These are phyloP conservation scores for Cinnamomum chago DNA, from an alignment of 164 flowering plant species.

Conservation along the genomic window DNA sequence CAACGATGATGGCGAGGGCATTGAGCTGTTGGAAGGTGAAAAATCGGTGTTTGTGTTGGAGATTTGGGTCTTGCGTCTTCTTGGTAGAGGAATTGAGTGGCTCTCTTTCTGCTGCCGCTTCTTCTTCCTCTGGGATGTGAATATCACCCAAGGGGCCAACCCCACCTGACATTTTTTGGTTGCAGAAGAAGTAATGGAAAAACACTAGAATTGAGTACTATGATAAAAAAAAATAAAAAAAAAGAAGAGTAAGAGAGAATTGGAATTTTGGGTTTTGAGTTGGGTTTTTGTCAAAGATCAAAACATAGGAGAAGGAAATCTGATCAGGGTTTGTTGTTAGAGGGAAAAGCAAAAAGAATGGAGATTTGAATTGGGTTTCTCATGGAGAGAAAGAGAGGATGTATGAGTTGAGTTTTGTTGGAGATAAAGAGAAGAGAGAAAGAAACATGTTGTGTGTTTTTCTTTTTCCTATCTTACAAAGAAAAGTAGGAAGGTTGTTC, in stretches of 20 bases:
- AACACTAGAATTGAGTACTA: neutral
- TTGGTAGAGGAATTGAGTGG: neutral
- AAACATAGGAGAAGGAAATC: neutral
- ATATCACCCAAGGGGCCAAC: constrained; percentile 49
- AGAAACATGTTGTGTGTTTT: neutral
- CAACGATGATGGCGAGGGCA: constrained; percentile 25
- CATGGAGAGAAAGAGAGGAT: neutral
- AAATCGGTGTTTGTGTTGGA: constrained; percentile 7
- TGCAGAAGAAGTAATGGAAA: neutral
- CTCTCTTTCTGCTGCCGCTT: neutral
- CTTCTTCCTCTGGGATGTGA: constrained; percentile 34
- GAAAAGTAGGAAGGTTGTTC: neutral
- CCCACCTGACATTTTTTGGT: constrained; percentile 53
- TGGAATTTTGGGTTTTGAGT: neutral
- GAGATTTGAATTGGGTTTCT: neutral
- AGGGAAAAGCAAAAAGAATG: neutral
- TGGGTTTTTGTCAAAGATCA: neutral
- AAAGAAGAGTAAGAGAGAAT: neutral
- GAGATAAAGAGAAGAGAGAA: neutral
- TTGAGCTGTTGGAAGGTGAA: constrained; percentile 40
- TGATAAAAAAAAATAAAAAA: no score
- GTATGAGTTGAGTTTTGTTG: neutral
- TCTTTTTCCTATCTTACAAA: neutral
- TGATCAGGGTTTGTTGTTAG: neutral
- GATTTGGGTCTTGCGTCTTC: neutral